These are phyloP conservation scores for Coemansia sp. DNA, from an alignment of 192 early-diverging fungal genomes.

Conservation along the genomic window DNA sequence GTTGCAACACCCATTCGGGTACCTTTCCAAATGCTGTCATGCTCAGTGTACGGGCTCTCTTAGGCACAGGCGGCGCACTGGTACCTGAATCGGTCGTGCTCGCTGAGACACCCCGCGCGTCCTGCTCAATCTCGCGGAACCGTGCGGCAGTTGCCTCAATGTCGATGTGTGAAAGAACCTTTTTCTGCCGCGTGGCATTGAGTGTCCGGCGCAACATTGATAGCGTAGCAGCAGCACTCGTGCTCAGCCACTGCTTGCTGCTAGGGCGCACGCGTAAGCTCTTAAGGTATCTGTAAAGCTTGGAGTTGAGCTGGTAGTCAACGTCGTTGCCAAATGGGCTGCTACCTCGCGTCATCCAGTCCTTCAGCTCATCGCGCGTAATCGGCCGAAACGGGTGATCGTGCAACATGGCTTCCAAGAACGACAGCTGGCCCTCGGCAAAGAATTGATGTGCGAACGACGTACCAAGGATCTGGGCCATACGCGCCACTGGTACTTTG, in stretches of 20 bases:
- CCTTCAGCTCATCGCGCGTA: conserved; percentile 38
- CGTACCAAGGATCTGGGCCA: conserved; percentile 32
- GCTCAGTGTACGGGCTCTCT: conserved; percentile 8
- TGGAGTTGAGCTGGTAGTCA: conserved; percentile 38
- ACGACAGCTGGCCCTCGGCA: conserved; percentile 13
- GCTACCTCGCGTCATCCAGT: conserved; percentile 30
- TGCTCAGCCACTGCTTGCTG: conserved; percentile 45
- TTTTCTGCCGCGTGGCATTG: conserved; percentile 24
- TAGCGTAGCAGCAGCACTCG: conserved; percentile 44
- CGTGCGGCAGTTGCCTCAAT: conserved; percentile 15
- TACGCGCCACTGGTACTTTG: conserved; percentile 14
- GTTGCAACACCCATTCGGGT: conserved; percentile 18
- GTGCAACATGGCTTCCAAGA: conserved; percentile 49
- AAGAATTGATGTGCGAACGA: conserved; percentile 48
- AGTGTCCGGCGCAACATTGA: conserved; percentile 44
- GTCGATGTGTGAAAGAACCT: conserved; percentile 37
- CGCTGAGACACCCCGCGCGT: conserved; percentile 8
- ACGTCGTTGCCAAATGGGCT: conserved; percentile 45
- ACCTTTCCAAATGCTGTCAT: conserved; percentile 34
- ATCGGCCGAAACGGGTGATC: conserved; percentile 53
- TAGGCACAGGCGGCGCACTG: background rate
- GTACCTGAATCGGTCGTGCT: conserved; percentile 5
- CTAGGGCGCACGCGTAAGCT: conserved; percentile 35
- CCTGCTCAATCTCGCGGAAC: conserved; percentile 25
- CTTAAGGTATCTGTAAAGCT: conserved; percentile 42